Evolutionary conservation across 75 land plant species (phyloP).

Genomic region (Pinus albicaulis): DNA sequence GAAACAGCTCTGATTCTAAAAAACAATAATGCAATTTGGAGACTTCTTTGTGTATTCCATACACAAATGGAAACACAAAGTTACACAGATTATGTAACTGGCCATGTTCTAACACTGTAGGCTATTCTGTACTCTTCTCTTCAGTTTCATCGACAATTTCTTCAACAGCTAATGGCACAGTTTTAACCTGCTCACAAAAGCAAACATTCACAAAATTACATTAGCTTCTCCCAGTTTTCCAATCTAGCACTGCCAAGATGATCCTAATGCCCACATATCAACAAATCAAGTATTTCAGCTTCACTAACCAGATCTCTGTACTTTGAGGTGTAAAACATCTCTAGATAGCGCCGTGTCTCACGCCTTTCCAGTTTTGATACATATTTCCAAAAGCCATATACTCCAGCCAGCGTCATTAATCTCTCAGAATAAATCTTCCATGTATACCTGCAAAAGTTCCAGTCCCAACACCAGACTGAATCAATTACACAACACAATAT

Average conservation of each 20-base stretch:
- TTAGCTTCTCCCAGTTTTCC: neutral
- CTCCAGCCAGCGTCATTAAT: constrained; percentile 53
- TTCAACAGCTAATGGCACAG: constrained; percentile 9
- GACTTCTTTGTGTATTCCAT: no score
- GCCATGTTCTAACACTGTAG: no score
- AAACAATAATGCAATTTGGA: no score
- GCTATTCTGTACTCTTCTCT: no score
- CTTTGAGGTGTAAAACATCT: constrained; percentile 65
- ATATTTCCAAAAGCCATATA: constrained; percentile 68
- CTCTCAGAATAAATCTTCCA: constrained; percentile 66
- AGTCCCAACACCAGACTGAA: neutral
- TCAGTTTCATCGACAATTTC: neutral
- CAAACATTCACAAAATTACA: neutral
- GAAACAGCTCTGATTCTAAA: no score
- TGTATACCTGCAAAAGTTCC: constrained; percentile 34
- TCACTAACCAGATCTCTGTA: constrained; percentile 47
- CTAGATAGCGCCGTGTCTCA: constrained; percentile 53
- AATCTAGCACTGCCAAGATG: neutral
- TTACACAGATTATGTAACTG: no score
- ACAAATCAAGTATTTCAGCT: no score
- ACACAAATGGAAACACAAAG: neutral
- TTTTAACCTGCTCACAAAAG: neutral
- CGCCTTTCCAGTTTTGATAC: constrained; percentile 53
- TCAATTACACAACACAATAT: neutral
- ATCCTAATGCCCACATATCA: no score